phyloP scores from a whole-genome alignment of 768 basidiomycete genomes.

The Coprinopsis sp. region DNA sequence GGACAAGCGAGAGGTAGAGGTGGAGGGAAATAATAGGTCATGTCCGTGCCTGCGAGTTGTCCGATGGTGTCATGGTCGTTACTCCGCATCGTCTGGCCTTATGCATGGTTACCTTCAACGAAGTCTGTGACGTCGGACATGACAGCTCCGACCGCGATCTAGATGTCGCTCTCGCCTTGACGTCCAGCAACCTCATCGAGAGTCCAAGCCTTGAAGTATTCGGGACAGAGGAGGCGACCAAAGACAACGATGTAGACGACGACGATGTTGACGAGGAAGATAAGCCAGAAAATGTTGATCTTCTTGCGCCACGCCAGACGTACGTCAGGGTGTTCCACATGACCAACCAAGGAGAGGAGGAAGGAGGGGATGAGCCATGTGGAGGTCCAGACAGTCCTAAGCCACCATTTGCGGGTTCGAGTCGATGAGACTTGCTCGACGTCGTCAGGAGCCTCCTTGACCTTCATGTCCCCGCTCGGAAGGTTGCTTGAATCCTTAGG shows the following conservation, averaged over 20 bases:
- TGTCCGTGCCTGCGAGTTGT: slow-evolving; percentile 78
- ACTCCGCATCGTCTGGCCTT: slow-evolving; percentile 60
- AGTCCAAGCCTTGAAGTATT: slow-evolving; percentile 83
- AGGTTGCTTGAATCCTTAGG: too few species aligned
- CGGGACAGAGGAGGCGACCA: slow-evolving; percentile 79
- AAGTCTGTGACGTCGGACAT: slow-evolving; percentile 88
- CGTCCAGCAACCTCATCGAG: slow-evolving; percentile 67
- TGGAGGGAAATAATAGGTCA: slow-evolving; percentile 82
- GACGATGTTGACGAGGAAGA: slow-evolving; percentile 73
- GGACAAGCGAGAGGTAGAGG: slow-evolving; percentile 76
- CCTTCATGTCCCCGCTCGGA: slow-evolving; percentile 27
- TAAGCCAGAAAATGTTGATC: slow-evolving; percentile 80
- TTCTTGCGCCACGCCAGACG: slow-evolving; percentile 94
- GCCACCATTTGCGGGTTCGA: slow-evolving; percentile 69
- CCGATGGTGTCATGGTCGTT: too few species aligned
- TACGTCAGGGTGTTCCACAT: slow-evolving; percentile 93
- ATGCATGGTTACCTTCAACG: slow-evolving; percentile 78
- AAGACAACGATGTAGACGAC: slow-evolving; percentile 90
- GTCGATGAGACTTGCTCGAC: slow-evolving; percentile 85
- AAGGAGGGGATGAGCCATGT: slow-evolving; percentile 82
- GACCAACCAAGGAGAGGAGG: slow-evolving; percentile 59
- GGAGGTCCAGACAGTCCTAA: slow-evolving; percentile 69
- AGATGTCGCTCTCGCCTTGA: slow-evolving; percentile 68
- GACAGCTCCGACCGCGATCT: slow-evolving; percentile 76
- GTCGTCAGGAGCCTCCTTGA: slow-evolving; percentile 62